Percentiles rank a stretch among this genome's conserved stretches.
Conservation (phyloP, 495 filamentous ascomycete species). For the Penicillium turbatum region DNA sequence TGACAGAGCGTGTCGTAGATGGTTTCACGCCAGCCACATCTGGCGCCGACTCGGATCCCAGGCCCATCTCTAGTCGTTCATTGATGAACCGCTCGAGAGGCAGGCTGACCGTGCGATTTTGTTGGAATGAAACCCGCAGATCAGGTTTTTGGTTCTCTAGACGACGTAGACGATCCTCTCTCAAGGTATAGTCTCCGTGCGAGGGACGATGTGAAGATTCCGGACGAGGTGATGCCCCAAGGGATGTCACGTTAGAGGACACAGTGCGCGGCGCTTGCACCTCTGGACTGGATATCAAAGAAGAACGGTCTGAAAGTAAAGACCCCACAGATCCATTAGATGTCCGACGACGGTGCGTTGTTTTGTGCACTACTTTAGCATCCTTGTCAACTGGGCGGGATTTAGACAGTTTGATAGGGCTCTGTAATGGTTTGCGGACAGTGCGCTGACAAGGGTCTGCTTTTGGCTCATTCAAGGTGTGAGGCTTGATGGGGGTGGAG, state of each 20-base stretch:
- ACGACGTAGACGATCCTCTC: constrained; percentile 32
- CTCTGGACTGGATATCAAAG: constrained; percentile 34
- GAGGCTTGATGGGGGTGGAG: not conserved
- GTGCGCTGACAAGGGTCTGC: constrained; percentile 1
- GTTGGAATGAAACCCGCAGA: constrained; percentile 21
- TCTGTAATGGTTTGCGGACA: constrained; percentile 33
- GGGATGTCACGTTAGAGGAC: constrained; percentile 29
- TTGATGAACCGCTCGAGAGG: constrained; percentile 47
- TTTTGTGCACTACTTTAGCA: constrained; percentile 1
- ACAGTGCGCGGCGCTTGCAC: constrained; percentile 25
- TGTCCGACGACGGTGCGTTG: constrained; percentile 22
- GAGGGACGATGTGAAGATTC: constrained; percentile 17
- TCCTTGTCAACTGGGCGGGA: constrained; percentile 26
- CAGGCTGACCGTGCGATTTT: constrained; percentile 37
- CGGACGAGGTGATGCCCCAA: constrained; percentile 26
- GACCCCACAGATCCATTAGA: constrained; percentile 37
- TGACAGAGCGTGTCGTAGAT: constrained; percentile 4
- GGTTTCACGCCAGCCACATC: constrained; percentile 8
- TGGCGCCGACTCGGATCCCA: constrained; percentile 14
- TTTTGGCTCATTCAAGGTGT: not conserved
- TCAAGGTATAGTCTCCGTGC: constrained; percentile 31
- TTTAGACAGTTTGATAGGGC: constrained; percentile 41
- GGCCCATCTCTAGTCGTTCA: constrained; percentile 34
- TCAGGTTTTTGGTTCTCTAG: constrained; percentile 28
- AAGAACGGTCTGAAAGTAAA: constrained; percentile 34